Evolutionary conservation across 768 basidiomycete species (phyloP), one percentile per base, ranked within the genome.

Genomic region (Dacryopinax spathularia): DNA sequence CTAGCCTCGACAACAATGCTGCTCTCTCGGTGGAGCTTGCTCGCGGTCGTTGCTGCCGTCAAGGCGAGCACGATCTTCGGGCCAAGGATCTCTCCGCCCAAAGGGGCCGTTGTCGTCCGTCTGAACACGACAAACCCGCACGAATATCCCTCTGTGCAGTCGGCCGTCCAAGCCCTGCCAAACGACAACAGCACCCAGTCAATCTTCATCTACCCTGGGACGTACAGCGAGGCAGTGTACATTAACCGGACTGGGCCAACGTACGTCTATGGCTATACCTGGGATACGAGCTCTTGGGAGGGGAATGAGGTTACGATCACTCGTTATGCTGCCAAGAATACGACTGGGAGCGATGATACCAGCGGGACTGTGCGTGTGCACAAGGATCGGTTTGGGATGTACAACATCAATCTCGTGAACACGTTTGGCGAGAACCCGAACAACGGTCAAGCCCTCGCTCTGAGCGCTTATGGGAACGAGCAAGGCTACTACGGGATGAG

Each of bases 161-260:
- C 76, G 6, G 80, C 80, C 2, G 69, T 81, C n/a, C 71, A 70
- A 34, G 71, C 77, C 2, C 72, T 81, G 16, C 77, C 78, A 1
- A 74, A 77, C 60, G 78, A 78, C 66, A 71, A 70, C 56, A 74
- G 76, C 15, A 70, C 70, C 1, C 71, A 70, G 12, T 72, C 74
- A 10, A 78, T 81, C 59, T 81, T 81, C 70, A 77, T 81, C 22
- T 81, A 73, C 66, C 78, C 79, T 5, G 79, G 79, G 6, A 79
- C 75, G 2, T 81, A 81, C 64, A 71, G 67, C 33, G 80, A 76
- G 56, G 79, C 79, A 63, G 74, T 80, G 4, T 73, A 75, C 63
- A 79, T 81, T 61, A 77, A 77, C 12, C 77, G 80, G 41, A 60
- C 73, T 1, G 80, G 80, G 1, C 76, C 78, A 7, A 72, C 48